Base-by-base conservation (phyloP, 2,329 filamentous ascomycete species). In the Clonostachys solani region DNA sequence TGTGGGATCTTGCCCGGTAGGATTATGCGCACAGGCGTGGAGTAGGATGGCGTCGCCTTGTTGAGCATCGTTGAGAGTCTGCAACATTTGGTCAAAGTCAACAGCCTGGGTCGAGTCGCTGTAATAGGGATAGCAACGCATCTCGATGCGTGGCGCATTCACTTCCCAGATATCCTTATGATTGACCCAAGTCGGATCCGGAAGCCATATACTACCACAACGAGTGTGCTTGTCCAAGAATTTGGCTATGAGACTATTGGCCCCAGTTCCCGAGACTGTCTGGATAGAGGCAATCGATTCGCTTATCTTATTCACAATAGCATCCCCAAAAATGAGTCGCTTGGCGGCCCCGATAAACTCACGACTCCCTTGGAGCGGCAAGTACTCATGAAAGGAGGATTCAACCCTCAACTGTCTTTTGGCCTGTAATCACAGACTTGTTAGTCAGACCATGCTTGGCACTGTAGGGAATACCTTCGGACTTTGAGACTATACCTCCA, bases 121-220 rank as follows among this genome's bases (percentile, higher is more conserved):
- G 74, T 96, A 99, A 78, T 99, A 62, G 53, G 68, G 71, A 53
- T 71, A 72, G 1, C 65, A 64, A 0, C 62, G 50, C n/a, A 52
- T 58, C 9, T 56, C 47, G 18, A 70, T 60, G 2, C 59, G 50
- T 46, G 63, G 60, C 0, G 65, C 67, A 2, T 65, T 52, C 0
- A 61, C 60, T 7, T 50, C 49, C 46, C 65, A 72, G 1, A 72
- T 52, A 0, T 64, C 52, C 3, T 62, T 56, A 38, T 72, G 69
- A 49, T 72, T 72, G 10, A 61, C 60, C 68, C 68, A 72, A 0
- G 69, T 71, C 1, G 69, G 69, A 1, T 66, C 60, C 1, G 67
- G 64, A 29, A 72, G 64, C 45, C 61, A 66, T 13, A 72, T 53
- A 35, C 54, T 83, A 56, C 81, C 81, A 63, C 80, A 77, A 3